Evolutionary conservation across 257 asterid species (phyloP).

Genomic region (Solanum appendiculatum): DNA sequence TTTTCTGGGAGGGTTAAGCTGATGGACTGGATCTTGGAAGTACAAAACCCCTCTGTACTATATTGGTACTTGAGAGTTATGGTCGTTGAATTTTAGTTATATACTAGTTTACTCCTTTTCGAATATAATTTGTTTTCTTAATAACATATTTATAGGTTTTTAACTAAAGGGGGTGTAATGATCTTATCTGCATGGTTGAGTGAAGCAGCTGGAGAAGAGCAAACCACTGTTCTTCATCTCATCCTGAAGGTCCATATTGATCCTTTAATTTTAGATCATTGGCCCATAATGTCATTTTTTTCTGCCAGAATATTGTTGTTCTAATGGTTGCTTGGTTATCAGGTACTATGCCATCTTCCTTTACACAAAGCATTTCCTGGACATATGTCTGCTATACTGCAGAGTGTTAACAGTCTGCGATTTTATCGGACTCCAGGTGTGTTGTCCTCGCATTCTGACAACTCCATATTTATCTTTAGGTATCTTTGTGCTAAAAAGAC

Average conservation of each 20-base stretch:
- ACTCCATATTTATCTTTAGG: background rate
- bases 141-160: slow-evolving; percentile 49
- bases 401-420: slow-evolving; percentile 82
- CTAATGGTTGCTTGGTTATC: slow-evolving; percentile 13
- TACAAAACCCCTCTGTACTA: slow-evolving; percentile 57
- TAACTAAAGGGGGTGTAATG: slow-evolving; percentile 78
- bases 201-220: slow-evolving; percentile 91
- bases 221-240: slow-evolving; percentile 60
- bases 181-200: slow-evolving; percentile 92
- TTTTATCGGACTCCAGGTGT: slow-evolving; percentile 88
- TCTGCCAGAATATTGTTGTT: background rate
- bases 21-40: slow-evolving; percentile 75
- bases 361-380: slow-evolving; percentile 73
- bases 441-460: slow-evolving; percentile 25
- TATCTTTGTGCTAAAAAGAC: background rate
- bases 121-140: slow-evolving; percentile 1
- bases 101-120: background rate
- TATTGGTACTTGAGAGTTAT: slow-evolving; percentile 43
- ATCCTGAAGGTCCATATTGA: slow-evolving; percentile 53
- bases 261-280: background rate
- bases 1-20: slow-evolving; percentile 82
- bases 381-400: slow-evolving; percentile 93
- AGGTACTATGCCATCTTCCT: slow-evolving; percentile 90
- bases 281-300: background rate
- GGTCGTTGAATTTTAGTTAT: background rate